Conservation (phyloP, 2,329 filamentous ascomycete genomes). For the Ampelomyces quisqualis region DNA sequence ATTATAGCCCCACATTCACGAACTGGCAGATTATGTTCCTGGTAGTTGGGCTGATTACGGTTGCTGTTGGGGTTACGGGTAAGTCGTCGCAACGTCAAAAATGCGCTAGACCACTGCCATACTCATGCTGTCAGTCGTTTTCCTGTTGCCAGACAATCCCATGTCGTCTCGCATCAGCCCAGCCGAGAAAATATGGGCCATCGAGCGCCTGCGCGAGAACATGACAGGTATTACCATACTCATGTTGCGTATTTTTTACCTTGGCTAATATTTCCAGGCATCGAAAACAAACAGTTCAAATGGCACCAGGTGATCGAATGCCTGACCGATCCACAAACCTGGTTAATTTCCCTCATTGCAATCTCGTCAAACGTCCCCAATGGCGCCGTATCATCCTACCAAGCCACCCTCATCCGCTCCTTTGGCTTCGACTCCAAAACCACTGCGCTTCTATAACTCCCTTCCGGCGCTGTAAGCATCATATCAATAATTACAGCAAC, state of each 20-base stretch:
- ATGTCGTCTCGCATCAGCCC: slow-evolving; percentile 25
- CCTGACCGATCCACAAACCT: slow-evolving; percentile 48
- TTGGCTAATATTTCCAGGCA: no score
- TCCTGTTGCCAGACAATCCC: slow-evolving; percentile 56
- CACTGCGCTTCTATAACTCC: slow-evolving; percentile 33
- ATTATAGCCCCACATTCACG: slow-evolving; percentile 51
- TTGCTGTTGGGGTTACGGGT: slow-evolving; percentile 31
- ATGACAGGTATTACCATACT: no score
- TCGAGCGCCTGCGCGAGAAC: slow-evolving; percentile 49
- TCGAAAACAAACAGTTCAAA: slow-evolving; percentile 53
- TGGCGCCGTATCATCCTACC: slow-evolving; percentile 42
- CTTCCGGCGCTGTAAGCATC: slow-evolving; percentile 24
- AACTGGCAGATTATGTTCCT: slow-evolving; percentile 69
- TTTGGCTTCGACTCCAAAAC: slow-evolving; percentile 44
- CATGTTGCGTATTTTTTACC: no score
- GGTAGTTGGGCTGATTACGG: slow-evolving; percentile 51
- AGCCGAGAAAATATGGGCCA: slow-evolving; percentile 27
- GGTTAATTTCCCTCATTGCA: slow-evolving; percentile 40
- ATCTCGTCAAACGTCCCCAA: slow-evolving; percentile 39
- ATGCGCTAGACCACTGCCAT: not conserved
- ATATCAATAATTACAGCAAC: slow-evolving; percentile 27
- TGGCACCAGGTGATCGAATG: slow-evolving; percentile 48
- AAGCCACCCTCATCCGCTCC: slow-evolving; percentile 27
- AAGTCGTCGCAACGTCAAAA: not conserved
- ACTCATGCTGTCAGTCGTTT: slow-evolving; percentile 42